phyloP scores from a whole-genome alignment of 768 basidiomycete species.

The Hericium alpestre region DNA sequence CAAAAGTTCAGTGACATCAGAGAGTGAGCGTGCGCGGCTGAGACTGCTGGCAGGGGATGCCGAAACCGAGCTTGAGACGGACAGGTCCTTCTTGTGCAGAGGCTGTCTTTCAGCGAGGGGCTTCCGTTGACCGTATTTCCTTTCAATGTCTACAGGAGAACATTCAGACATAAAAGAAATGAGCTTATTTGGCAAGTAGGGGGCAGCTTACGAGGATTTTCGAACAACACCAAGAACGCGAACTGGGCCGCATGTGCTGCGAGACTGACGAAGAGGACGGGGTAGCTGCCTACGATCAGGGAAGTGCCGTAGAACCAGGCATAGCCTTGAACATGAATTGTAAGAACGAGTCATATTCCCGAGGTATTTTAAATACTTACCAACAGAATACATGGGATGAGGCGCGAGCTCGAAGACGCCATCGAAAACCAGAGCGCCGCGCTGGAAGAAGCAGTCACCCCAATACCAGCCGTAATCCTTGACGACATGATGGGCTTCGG shows the following conservation, averaged over 20 bases:
- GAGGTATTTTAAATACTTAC: conserved; percentile 20
- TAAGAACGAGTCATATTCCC: not conserved
- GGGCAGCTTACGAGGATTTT: conserved; percentile 79
- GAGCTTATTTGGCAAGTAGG: not conserved
- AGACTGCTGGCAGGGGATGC: not conserved
- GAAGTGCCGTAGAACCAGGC: conserved; percentile 97
- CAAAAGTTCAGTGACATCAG: conserved; percentile 11
- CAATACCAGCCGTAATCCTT: conserved; percentile 99
- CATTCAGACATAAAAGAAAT: not conserved
- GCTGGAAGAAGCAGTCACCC: conserved; percentile 89
- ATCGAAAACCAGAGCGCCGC: conserved; percentile 90
- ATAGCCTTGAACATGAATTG: conserved; percentile 38
- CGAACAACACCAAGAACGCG: conserved; percentile 89
- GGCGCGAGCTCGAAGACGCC: conserved; percentile 94
- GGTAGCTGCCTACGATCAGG: conserved; percentile 79
- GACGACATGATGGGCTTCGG: conserved; percentile 93
- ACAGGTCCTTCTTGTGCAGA: conserved; percentile 24
- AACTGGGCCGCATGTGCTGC: conserved; percentile 94
- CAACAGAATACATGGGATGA: conserved; percentile 94
- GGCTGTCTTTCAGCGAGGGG: conserved; percentile 81
- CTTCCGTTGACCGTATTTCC: conserved; percentile 88
- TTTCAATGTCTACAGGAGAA: conserved; percentile 68
- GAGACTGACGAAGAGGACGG: conserved; percentile 88
- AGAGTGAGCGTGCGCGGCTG: conserved; percentile 7
- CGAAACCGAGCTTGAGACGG: conserved; percentile 2